Evolutionary conservation across 2,329 filamentous ascomycete genomes (phyloP).

Genomic region (Helotiales sp.): DNA sequence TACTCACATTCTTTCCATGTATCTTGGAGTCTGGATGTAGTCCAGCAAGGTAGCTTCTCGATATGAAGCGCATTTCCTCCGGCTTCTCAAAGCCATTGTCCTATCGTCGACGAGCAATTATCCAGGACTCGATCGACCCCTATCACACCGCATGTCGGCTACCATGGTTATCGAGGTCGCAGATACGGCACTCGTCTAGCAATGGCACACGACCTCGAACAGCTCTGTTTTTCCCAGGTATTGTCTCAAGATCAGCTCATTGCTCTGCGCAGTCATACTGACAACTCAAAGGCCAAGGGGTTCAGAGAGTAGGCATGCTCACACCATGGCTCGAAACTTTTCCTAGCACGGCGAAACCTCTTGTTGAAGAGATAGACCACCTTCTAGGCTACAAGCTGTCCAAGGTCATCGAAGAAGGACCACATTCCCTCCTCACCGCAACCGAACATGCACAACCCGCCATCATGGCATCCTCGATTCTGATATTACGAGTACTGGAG

Average conservation of each 20-base stretch:
- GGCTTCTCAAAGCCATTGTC: slow-evolving; percentile 23
- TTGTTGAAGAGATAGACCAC: slow-evolving; percentile 83
- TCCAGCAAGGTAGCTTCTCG: slow-evolving; percentile 2
- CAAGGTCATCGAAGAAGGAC: slow-evolving; percentile 75
- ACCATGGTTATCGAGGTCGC: neutral
- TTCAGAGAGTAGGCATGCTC: slow-evolving; percentile 86
- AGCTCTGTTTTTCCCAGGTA: slow-evolving; percentile 41
- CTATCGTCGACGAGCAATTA: neutral
- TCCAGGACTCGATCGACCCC: neutral
- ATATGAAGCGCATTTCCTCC: slow-evolving; percentile 30
- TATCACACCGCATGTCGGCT: too few species aligned
- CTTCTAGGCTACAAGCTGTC: slow-evolving; percentile 75
- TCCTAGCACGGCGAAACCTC: slow-evolving; percentile 70
- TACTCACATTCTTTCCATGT: neutral
- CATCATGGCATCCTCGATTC: slow-evolving; percentile 91
- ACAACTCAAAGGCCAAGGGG: slow-evolving; percentile 68
- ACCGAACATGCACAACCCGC: slow-evolving; percentile 91
- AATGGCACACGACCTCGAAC: slow-evolving; percentile 34
- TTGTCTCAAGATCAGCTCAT: slow-evolving; percentile 3
- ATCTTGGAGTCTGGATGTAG: neutral
- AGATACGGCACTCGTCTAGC: slow-evolving; percentile 29
- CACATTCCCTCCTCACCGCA: slow-evolving; percentile 72
- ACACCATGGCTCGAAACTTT: slow-evolving; percentile 85
- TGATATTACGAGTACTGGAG: slow-evolving; percentile 86
- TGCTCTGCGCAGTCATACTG: slow-evolving; percentile 8